Evolutionary conservation across 1,139 yeast genomes (phyloP), one percentile per base, ranked within the genome.

Genomic region (Oligophagozyma castellii): DNA sequence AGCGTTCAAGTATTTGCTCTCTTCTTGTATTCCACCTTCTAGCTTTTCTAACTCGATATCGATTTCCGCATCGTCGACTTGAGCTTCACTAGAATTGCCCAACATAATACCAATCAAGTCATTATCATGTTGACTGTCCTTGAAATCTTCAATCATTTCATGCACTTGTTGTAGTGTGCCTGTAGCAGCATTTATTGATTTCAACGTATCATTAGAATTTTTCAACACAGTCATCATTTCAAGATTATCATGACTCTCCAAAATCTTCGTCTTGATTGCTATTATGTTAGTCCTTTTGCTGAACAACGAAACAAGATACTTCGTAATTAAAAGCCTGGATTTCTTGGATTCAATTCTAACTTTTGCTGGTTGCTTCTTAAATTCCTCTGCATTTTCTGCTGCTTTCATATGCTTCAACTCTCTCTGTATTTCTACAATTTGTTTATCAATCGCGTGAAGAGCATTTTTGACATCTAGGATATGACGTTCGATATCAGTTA

Each of bases 161-260:
- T 68, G 56, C 43, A 56, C 40, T 37, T 52, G 37, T 37, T 54
- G 55, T 51, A 60, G 23, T 40, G 58, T 38, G 5, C 59, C 59
- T 20, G 51, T 36, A 29, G 53, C 50, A 2, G 44, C 30, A 29
- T 55, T 55, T 14, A 57, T 42, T 5, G 40, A 33, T 27, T 39
- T 44, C 16, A 57, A 36, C 4, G 52, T 34, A 4, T 42, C 40
- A 2, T 63, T 46, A 5, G 70, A 61, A 3, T 48, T 47, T 11
- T 50, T 43, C 28, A 68, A 40, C 5, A 62, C 59, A n/a, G 53
- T 50, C 20, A 59, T 46, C 4, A 67, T 39, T 12, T 55, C 46
- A 4, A 54, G 45, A 37, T 69, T 70, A 3, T 64, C 53, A 10
- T 58, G 53, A 2, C 73, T 64, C 32, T 67, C 65, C 38, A 69